Percentiles rank a stretch among this genome's conserved stretches.
Conservation (phyloP, 2,329 filamentous ascomycete genomes). For the Neonectria neomacrospora region DNA sequence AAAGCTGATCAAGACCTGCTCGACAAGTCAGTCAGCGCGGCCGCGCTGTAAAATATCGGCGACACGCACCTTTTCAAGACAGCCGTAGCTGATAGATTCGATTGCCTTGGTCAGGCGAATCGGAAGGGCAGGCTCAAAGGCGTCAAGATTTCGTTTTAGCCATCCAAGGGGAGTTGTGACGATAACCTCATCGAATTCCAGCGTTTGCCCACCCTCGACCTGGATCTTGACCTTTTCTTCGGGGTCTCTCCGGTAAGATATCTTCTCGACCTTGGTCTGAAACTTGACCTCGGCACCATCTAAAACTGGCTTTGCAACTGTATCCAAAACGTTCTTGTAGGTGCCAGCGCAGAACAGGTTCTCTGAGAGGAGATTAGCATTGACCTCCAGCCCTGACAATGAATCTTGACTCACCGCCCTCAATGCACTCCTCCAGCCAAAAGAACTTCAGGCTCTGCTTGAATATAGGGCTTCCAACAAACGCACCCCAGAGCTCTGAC, state of each 20-base stretch:
- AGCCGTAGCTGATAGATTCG: constrained; percentile 73
- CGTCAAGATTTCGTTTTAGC: constrained; percentile 68
- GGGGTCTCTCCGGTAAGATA: constrained; percentile 48
- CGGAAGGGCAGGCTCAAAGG: constrained; percentile 71
- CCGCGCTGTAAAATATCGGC: neutral
- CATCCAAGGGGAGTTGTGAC: constrained; percentile 76
- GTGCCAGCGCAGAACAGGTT: constrained; percentile 71
- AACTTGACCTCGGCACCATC: constrained; percentile 66
- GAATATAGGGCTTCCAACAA: constrained; percentile 72
- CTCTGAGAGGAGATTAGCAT: constrained; percentile 52
- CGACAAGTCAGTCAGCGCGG: constrained; percentile 23
- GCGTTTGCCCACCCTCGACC: constrained; percentile 55
- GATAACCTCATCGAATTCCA: constrained; percentile 74
- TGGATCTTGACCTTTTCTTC: constrained; percentile 55
- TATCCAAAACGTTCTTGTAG: constrained; percentile 67
- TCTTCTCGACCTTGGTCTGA: constrained; percentile 58
- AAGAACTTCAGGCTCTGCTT: constrained; percentile 79
- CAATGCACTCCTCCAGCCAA: constrained; percentile 82
- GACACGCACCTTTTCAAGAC: constrained; percentile 71
- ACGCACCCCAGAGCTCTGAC: constrained; percentile 76
- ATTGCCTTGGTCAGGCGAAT: constrained; percentile 69
- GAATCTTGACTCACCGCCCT: constrained; percentile 63
- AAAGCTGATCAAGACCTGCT: constrained; percentile 73
- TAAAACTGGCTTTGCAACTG: constrained; percentile 67
- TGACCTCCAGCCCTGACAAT: neutral